A percentile compares a stretch with the other conserved stretches of the same genome.
phyloP scores from a whole-genome alignment of 768 basidiomycete species.

The Scleroderma citrinum region DNA sequence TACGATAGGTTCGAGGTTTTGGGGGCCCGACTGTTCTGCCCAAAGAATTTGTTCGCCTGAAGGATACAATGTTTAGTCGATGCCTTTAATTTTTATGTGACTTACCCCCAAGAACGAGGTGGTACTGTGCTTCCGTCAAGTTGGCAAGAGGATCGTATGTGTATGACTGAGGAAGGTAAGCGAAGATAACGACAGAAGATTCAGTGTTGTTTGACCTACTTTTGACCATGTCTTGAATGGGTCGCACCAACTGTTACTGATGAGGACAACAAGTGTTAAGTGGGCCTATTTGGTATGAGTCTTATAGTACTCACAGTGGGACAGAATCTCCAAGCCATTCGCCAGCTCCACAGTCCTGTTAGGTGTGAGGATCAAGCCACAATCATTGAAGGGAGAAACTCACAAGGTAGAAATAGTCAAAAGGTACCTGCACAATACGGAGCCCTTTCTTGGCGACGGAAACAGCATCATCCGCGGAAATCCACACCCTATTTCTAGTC shows the following conservation, averaged over 20 bases:
- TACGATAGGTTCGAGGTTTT: constrained; percentile 37
- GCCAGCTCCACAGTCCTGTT: constrained; percentile 43
- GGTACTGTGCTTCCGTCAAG: constrained; percentile 31
- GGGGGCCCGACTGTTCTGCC: constrained; percentile 41
- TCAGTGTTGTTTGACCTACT: constrained; percentile 22
- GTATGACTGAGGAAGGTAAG: constrained; percentile 32
- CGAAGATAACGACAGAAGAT: constrained; percentile 2
- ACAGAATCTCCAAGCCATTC: constrained; percentile 29
- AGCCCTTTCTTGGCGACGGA: constrained; percentile 35
- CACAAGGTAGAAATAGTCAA: constrained; percentile 50
- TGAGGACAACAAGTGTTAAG: background rate
- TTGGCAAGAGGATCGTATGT: constrained; percentile 51
- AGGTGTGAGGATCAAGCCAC: constrained; percentile 1
- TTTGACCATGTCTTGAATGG: constrained; percentile 49
- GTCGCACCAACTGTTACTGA: constrained; percentile 42
- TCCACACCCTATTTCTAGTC: constrained; percentile 36
- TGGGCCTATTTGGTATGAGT: background rate
- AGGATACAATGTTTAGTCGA: constrained; percentile 2
- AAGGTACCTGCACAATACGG: constrained; percentile 42
- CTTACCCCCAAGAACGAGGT: constrained; percentile 31
- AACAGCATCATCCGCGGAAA: constrained; percentile 35
- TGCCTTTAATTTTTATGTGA: constrained; percentile 1
- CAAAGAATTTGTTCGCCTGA: constrained; percentile 38
- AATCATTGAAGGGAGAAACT: constrained; percentile 1
- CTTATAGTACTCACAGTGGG: constrained; percentile 20